Percentiles rank a stretch among this genome's conserved stretches.
phyloP scores from a whole-genome alignment of 805 yeast species.

The Wickerhamiella nectarea region DNA sequence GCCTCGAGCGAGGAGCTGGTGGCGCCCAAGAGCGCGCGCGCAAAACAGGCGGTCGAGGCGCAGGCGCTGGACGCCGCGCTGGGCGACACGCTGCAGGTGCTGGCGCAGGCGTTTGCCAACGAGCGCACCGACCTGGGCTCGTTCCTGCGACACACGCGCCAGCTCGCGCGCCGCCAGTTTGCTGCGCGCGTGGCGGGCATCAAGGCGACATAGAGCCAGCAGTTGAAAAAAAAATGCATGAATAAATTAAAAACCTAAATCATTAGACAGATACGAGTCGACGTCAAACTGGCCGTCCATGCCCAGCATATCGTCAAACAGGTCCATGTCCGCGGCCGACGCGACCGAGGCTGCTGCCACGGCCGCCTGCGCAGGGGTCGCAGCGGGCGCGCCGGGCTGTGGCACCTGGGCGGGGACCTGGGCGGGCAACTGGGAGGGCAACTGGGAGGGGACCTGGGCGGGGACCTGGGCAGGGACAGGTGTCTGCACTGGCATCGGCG shows the following conservation, averaged over 20 bases:
- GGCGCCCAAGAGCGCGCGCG: slow-evolving; percentile 38
- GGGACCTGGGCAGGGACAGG: not conserved
- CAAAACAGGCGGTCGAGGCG: slow-evolving; percentile 49
- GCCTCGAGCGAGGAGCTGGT: slow-evolving; percentile 34
- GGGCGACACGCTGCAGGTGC: slow-evolving; percentile 49
- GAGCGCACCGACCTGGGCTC: slow-evolving; percentile 33
- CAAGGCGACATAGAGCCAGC: too few species aligned
- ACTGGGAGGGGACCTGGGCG: not conserved
- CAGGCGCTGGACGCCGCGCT: slow-evolving; percentile 56
- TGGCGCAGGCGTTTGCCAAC: slow-evolving; percentile 41
- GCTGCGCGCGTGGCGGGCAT: slow-evolving; percentile 32
- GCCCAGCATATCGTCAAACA: slow-evolving; percentile 7
- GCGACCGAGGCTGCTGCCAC: not conserved
- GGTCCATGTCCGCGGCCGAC: not conserved
- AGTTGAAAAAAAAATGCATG: not conserved
- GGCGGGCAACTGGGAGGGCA: not conserved
- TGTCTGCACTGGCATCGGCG: too few species aligned
- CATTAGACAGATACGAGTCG: slow-evolving; percentile 1
- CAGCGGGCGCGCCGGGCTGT: too few species aligned
- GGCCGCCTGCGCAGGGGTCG: not conserved
- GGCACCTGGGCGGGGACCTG: not conserved
- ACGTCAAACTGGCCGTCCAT: slow-evolving; percentile 4
- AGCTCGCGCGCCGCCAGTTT: slow-evolving; percentile 53
- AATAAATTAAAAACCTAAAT: not conserved
- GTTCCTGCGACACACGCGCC: slow-evolving; percentile 37